Base-by-base conservation (phyloP, 2,329 filamentous ascomycete species). In the Chaetomium globosum region DNA sequence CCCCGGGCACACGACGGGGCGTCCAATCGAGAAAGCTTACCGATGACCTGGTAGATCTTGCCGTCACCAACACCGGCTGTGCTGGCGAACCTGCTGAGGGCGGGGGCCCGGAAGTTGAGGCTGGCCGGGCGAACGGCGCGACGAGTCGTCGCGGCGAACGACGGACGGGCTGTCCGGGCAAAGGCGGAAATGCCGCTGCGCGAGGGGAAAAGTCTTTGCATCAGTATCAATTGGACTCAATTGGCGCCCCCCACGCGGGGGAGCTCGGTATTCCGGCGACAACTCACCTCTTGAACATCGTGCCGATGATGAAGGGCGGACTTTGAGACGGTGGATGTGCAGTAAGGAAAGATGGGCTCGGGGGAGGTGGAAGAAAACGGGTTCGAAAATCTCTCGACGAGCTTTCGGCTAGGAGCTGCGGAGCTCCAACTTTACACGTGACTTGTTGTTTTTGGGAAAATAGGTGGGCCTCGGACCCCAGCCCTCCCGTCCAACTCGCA, bases 251-350 rank as follows among this genome's bases (percentile, higher is more conserved):
- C 8, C 9, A 3, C 3, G 5, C 4, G 7, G 13, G 10, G 2
- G 30, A 39, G 58, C 23, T 26, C 43, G 21, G 28, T 3, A 39
- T 21, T 13, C 19, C 51, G 73, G 68, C 70, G 67, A 68, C 63
- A 75, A 85, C 87, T 81, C 81, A 92, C 89, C 88, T 91, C 88
- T 90, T 90, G 83, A 91, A 89, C 89, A 92, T 92, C 87, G 85
- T 90, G 84, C 80, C 80, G 86, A 88, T 87, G 84, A 84, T 81
- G 81, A 82, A 85, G 84, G 86, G 85, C 84, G 82, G 82, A 84
- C 80, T 71, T 71, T 69, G 56, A 8, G 70, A 66, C 65, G 69
- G 70, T 68, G 67, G 70, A 69, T 71, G 68, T 67, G 59, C 65
- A 69, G 64, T 68, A 65, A 67, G 59, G 66, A 59, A 65, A 63